Conservation (phyloP, 306 rosid species). For the Glycine latifolia region DNA sequence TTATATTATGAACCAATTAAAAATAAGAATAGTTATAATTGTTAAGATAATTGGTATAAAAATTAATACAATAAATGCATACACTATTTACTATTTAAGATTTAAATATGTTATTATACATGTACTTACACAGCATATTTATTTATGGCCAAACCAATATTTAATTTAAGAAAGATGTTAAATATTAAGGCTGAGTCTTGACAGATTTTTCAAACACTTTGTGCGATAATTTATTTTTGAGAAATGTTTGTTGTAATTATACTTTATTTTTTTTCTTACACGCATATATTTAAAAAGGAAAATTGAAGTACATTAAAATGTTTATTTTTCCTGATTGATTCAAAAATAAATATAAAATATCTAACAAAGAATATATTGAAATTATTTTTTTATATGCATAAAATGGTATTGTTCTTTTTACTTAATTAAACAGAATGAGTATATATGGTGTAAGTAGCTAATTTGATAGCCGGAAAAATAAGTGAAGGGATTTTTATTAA, state of each 20-base stretch:
- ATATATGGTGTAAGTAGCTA: background rate
- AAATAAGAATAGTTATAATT: too few relatives aligned
- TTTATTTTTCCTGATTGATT: background rate
- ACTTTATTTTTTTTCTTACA: background rate
- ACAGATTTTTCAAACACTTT: background rate
- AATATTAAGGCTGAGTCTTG: background rate
- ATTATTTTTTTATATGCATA: background rate
- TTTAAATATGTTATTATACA: background rate
- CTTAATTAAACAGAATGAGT: too few relatives aligned
- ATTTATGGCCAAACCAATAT: background rate
- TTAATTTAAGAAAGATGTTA: background rate
- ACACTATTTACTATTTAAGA: background rate
- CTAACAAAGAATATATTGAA: too few relatives aligned
- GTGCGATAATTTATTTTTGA: background rate
- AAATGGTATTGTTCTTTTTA: background rate
- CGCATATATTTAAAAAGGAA: background rate
- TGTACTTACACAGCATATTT: background rate
- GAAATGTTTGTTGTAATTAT: background rate
- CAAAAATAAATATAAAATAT: background rate
- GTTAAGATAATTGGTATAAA: too few relatives aligned
- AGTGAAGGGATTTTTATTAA: conserved; percentile 50
- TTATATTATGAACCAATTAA: too few relatives aligned
- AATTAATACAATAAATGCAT: background rate
- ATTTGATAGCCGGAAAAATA: background rate
- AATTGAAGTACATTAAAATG: background rate